Conservation (phyloP, 2,329 filamentous ascomycete genomes). For the Chrysoporthe austroafricana region DNA sequence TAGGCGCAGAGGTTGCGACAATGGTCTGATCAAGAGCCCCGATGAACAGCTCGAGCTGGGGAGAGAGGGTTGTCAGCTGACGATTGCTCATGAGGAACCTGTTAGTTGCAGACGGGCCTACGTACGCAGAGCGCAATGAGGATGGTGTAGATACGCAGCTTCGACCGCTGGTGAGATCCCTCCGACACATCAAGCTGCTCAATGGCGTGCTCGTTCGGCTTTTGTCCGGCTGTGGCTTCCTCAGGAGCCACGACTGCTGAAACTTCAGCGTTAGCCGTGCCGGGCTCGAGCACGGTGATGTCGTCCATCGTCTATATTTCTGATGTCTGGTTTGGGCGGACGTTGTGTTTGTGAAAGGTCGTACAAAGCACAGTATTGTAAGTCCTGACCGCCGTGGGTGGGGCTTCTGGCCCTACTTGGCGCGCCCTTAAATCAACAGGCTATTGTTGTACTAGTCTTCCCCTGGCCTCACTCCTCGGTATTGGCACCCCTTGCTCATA, state of each 20-base stretch:
- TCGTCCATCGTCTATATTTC: neutral
- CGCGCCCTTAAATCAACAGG: neutral
- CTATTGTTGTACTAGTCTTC: neutral
- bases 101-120: neutral
- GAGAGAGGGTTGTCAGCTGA: neutral
- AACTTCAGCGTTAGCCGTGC: neutral
- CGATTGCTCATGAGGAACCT: no score
- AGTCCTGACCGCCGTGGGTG: neutral
- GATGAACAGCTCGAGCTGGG: constrained; percentile 28
- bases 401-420: no score
- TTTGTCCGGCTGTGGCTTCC: neutral
- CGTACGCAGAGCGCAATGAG: neutral
- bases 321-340: neutral
- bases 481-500: neutral
- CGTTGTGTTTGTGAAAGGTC: neutral
- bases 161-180: neutral
- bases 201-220: constrained; percentile 2
- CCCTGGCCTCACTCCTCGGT: neutral
- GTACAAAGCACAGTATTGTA: no score
- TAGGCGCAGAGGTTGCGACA: constrained; percentile 54
- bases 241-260: neutral
- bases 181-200: constrained; percentile 1
- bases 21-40: constrained; percentile 44
- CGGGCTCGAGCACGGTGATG: constrained; percentile 1
- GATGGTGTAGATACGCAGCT: neutral